A percentile compares a stretch with the other conserved stretches of the same genome.
phyloP scores from a whole-genome alignment of 148 eudicot species.

The Dianthus caryophyllus region DNA sequence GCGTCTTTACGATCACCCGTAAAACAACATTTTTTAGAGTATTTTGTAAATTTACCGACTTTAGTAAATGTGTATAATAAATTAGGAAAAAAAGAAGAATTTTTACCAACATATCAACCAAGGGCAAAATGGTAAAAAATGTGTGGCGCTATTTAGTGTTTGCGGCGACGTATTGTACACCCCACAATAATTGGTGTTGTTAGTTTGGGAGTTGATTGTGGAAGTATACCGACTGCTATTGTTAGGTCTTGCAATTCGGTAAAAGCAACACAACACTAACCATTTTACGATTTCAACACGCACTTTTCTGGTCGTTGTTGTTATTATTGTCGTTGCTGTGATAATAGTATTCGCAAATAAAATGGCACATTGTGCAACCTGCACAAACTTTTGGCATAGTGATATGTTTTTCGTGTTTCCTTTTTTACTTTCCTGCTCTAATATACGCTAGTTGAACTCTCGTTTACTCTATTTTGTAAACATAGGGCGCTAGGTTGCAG shows the following conservation, averaged over 20 bases:
- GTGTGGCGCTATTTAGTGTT: no score
- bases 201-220: neutral
- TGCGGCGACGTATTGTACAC: no score
- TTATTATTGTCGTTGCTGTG: neutral
- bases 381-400: neutral
- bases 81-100: no score
- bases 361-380: neutral
- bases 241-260: neutral
- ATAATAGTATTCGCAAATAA: neutral
- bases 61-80: no score
- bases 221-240: neutral
- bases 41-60: no score
- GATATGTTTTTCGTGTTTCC: neutral
- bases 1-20: no score
- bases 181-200: neutral
- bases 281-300: neutral
- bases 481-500: slow-evolving; percentile 60
- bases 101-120: no score
- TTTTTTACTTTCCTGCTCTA: neutral
- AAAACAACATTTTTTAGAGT: no score
- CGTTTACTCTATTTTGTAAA: slow-evolving; percentile 11
- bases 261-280: neutral
- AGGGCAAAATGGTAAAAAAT: no score
- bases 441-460: neutral
- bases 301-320: neutral